Conservation (phyloP, 1,139 yeast species). For the Saccharomycopsis hybrid region DNA sequence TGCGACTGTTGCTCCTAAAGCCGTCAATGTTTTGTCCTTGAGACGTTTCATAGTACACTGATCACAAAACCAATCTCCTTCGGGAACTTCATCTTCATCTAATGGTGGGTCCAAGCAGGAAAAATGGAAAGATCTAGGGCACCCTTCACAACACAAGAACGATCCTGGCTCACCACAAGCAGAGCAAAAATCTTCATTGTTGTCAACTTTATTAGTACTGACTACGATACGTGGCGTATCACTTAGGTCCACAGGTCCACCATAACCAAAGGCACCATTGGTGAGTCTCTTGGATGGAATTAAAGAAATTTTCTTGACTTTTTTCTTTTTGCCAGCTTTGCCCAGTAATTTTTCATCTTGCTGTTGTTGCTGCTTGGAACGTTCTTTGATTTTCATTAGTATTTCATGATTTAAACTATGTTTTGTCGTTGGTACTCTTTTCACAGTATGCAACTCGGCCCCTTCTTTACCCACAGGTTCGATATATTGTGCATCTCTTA, state of each 20-base stretch:
- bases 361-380: not conserved
- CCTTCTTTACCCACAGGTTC: not conserved
- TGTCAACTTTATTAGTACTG: conserved; percentile 24
- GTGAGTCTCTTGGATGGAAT: conserved; percentile 23
- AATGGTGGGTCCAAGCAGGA: conserved; percentile 88
- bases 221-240: conserved; percentile 24
- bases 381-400: no score
- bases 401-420: not conserved
- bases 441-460: not conserved
- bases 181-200: conserved; percentile 84
- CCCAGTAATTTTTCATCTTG: not conserved
- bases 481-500: not conserved
- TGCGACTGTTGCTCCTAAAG: conserved; percentile 3
- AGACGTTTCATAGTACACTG: conserved; percentile 48
- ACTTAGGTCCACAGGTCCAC: conserved; percentile 25
- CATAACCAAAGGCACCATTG: conserved; percentile 29
- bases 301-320: not conserved
- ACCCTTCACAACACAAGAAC: conserved; percentile 87
- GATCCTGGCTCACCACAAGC: conserved; percentile 86
- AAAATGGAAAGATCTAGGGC: conserved; percentile 90
- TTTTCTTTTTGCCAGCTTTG: not conserved
- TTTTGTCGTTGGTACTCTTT: not conserved
- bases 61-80: conserved; percentile 84
- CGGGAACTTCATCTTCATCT: conserved; percentile 68
- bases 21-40: conserved; percentile 22